Evolutionary conservation across 2,329 filamentous ascomycete genomes (phyloP).

Genomic region (Lachnellula arida): DNA sequence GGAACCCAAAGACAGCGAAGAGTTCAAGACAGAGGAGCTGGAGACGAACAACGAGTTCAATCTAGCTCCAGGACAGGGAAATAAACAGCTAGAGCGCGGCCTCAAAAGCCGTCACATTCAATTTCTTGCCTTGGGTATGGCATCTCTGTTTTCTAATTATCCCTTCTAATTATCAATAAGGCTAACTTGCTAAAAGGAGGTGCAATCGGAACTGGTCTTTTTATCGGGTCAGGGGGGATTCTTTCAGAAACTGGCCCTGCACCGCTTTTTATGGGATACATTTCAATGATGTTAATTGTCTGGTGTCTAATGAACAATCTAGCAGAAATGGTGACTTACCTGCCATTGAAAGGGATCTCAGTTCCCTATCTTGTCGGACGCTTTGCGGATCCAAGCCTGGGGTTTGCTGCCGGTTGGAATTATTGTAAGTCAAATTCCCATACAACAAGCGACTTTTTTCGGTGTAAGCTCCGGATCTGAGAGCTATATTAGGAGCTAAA

Average conservation of each 20-base stretch:
- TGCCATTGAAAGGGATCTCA: constrained; percentile 52
- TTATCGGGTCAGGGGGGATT: constrained; percentile 44
- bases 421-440: constrained; percentile 21
- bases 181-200: constrained; percentile 1
- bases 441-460: no score
- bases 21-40: constrained; percentile 6
- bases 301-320: constrained; percentile 52
- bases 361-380: constrained; percentile 52
- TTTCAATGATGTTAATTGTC: constrained; percentile 50
- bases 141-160: not conserved
- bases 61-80: constrained; percentile 31
- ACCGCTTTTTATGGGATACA: constrained; percentile 41
- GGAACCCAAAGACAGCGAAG: constrained; percentile 9
- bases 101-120: constrained; percentile 58
- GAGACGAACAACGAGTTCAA: constrained; percentile 31
- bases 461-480: no score
- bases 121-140: constrained; percentile 51
- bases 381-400: constrained; percentile 42
- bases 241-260: constrained; percentile 45
- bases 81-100: constrained; percentile 46
- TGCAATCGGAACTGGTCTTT: constrained; percentile 47
- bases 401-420: constrained; percentile 20
- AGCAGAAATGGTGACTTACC: constrained; percentile 51
- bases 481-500: no score
- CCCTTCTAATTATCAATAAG: constrained; percentile 4